These are phyloP conservation scores for Rhodotorula kratochvilovae DNA, from an alignment of 768 basidiomycete genomes.

Conservation along the genomic window DNA sequence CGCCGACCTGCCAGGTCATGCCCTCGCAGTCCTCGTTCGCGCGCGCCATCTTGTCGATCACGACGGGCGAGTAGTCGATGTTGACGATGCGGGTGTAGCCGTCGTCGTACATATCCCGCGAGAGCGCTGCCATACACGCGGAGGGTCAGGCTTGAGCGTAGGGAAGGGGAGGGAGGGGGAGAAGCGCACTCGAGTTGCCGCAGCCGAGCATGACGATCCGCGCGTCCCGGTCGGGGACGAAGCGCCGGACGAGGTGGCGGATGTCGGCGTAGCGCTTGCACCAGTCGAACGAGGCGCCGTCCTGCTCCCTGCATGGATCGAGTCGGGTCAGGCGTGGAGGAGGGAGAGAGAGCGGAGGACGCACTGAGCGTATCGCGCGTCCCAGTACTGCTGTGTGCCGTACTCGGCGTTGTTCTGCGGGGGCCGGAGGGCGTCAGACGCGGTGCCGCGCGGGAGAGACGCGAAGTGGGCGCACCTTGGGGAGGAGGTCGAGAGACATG, in stretches of 20 bases:
- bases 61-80: conserved; percentile 71
- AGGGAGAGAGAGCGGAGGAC: neutral
- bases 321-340: neutral
- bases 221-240: conserved; percentile 61
- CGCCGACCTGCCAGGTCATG: conserved; percentile 83
- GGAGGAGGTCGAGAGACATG: neutral
- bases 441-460: neutral
- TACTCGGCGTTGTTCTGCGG: conserved; percentile 14
- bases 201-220: conserved; percentile 70
- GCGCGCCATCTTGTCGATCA: conserved; percentile 68
- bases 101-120: conserved; percentile 72
- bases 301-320: conserved; percentile 7
- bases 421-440: neutral
- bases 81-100: conserved; percentile 77
- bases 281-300: conserved; percentile 62
- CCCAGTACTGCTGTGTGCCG: conserved; percentile 34
- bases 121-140: neutral
- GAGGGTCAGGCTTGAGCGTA: neutral
- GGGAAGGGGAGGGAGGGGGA: too few species aligned
- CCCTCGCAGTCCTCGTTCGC: conserved; percentile 56
- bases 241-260: conserved; percentile 57
- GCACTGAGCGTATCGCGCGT: neutral
- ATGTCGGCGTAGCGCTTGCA: conserved; percentile 76
- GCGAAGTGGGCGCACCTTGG: neutral
- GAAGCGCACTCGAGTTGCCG: conserved; percentile 61